Evolutionary conservation across 2,329 filamentous ascomycete species (phyloP), one percentile per base, ranked within the genome.

Genomic region (Tolypocladium capitatum): DNA sequence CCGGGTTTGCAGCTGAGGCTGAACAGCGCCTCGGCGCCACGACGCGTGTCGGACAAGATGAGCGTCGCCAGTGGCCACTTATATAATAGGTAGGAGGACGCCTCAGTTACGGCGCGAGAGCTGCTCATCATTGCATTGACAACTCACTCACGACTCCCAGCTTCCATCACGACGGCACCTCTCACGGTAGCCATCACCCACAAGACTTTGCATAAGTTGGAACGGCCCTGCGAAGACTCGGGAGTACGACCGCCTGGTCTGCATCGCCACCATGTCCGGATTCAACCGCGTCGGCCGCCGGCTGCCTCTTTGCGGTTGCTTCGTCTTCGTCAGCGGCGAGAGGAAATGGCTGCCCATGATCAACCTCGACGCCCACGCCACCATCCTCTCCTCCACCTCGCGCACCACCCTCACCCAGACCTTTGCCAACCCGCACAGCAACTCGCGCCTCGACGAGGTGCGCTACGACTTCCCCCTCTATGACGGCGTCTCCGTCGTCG

Each of bases 381-480:
- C 68, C 8, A 80, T 87, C 43, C 64, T 79, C 6, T 71, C 78
- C 2, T 74, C 73, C 1, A 74, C 66, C 16, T 71, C 70, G 1
- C 63, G 69, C 28, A 75, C 71, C 10, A 63, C 62, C 1, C 63
- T 76, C 38, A 72, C 63, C 0, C 72, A 86, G 60, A 80, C 68
- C 0, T 88, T 84, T 54, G 60, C 70, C 54, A 86, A 86, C 52
- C 72, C 78, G 0, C 69, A 70, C 2, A 43, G 50, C 16, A 38
- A 51, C 0, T 31, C 41, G 0, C 5, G 52, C 1, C 52, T 65
- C 14, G 52, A 62, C 10, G 63, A 86, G 57, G 72, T 80, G 16
- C 68, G 70, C 14, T 89, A 89, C 59, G 73, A 73, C 0, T 88
- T 89, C 52, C 84, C 84, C 0, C 69, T 89, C 0, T 85, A 83